A percentile compares a stretch with the other conserved stretches of the same genome.
phyloP scores from a whole-genome alignment of 768 basidiomycete genomes.

The Tylopilus subfusipes region DNA sequence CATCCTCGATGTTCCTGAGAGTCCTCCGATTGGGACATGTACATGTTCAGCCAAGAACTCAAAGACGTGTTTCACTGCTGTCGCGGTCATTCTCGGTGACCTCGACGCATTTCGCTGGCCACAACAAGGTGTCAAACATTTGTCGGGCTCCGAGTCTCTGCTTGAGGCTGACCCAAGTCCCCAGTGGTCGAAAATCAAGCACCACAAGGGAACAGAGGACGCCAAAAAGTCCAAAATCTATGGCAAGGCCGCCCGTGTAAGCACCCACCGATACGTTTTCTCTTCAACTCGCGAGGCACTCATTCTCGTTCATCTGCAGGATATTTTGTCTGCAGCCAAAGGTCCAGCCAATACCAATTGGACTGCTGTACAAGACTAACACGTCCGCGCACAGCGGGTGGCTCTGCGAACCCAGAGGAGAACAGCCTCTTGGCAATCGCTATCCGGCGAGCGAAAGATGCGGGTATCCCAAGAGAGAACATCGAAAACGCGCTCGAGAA shows the following conservation, averaged over 20 bases:
- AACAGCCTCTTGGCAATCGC: slow-evolving; percentile 52
- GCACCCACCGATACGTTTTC: slow-evolving; percentile 17
- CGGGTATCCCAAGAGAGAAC: slow-evolving; percentile 66
- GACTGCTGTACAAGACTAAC: not conserved
- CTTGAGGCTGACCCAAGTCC: slow-evolving; percentile 4
- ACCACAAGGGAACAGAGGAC: slow-evolving; percentile 62
- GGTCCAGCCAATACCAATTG: slow-evolving; percentile 32
- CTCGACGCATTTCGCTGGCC: slow-evolving; percentile 31
- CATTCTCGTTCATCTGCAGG: slow-evolving; percentile 39
- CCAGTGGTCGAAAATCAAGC: slow-evolving; percentile 78
- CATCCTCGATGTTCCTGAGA: slow-evolving; percentile 19
- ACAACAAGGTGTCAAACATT: slow-evolving; percentile 36
- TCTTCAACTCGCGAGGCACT: not conserved
- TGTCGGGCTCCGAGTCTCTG: not conserved
- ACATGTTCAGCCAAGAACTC: slow-evolving; percentile 2
- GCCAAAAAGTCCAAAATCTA: slow-evolving; percentile 56
- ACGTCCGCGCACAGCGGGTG: slow-evolving; percentile 42
- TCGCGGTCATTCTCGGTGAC: not conserved
- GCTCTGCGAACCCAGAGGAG: slow-evolving; percentile 50
- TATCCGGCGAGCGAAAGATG: slow-evolving; percentile 53
- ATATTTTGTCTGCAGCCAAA: slow-evolving; percentile 58
- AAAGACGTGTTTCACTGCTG: not conserved
- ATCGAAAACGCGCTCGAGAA: slow-evolving; percentile 59
- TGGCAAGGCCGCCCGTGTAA: slow-evolving; percentile 51
- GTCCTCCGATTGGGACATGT: not conserved